Conservation (phyloP, 1,284 basidiomycete genomes). For the Grifola frondosa region DNA sequence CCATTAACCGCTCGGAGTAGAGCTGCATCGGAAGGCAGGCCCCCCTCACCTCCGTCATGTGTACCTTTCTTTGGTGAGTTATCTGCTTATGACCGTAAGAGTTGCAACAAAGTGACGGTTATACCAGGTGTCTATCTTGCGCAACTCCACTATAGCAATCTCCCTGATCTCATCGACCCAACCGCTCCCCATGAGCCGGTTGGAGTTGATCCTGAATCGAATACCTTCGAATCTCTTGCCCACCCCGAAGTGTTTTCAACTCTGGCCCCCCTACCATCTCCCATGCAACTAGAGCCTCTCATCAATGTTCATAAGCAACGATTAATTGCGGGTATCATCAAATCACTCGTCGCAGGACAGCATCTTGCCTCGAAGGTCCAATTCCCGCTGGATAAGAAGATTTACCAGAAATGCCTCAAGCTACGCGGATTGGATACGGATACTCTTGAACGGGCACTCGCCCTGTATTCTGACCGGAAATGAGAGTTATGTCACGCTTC, state of each 20-base stretch:
- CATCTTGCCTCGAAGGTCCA: constrained; percentile 73
- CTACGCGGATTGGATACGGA: constrained; percentile 62
- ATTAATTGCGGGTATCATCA: constrained; percentile 73
- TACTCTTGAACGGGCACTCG: constrained; percentile 47
- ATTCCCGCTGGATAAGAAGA: constrained; percentile 67
- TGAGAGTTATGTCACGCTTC: no score
- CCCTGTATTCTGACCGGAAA: constrained; percentile 33
- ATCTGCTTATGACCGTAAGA: neutral
- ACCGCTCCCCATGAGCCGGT: constrained; percentile 72
- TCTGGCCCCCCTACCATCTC: constrained; percentile 65
- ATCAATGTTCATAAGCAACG: constrained; percentile 90
- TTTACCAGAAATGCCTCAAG: constrained; percentile 74
- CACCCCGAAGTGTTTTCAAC: constrained; percentile 76
- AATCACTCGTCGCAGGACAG: constrained; percentile 75
- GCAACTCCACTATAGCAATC: constrained; percentile 63
- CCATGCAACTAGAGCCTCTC: constrained; percentile 80
- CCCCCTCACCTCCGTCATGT: constrained; percentile 48
- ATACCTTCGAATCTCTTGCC: constrained; percentile 62
- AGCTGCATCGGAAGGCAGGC: constrained; percentile 44
- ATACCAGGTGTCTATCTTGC: constrained; percentile 72
- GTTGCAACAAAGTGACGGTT: constrained; percentile 1
- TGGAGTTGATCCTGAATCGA: constrained; percentile 58
- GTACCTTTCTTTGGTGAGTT: constrained; percentile 76
- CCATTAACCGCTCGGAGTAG: constrained; percentile 39
- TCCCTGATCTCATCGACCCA: constrained; percentile 83